Percentiles rank a stretch among this genome's conserved stretches.
phyloP scores from a whole-genome alignment of 2,329 filamentous ascomycete genomes.

The Polytolypa hystricis region DNA sequence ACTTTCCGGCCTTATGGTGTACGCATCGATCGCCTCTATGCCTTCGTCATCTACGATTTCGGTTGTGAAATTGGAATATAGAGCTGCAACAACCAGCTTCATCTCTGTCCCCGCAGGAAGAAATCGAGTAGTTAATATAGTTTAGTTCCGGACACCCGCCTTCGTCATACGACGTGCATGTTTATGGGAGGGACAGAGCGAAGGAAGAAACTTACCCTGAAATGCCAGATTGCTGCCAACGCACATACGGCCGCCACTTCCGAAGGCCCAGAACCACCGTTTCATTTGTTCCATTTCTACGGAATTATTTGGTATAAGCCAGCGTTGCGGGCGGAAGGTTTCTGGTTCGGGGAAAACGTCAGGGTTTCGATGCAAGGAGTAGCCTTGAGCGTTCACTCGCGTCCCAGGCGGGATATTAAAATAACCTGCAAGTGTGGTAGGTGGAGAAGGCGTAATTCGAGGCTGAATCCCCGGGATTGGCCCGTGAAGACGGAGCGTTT shows the following conservation, averaged over 20 bases:
- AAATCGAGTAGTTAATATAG: too few species aligned
- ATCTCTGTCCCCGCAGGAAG: constrained; percentile 52
- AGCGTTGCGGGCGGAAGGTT: constrained; percentile 37
- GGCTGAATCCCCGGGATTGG: constrained; percentile 54
- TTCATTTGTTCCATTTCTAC: constrained; percentile 32
- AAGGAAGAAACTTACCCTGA: constrained; percentile 25
- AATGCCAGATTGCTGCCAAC: constrained; percentile 39
- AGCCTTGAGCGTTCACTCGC: constrained; percentile 38
- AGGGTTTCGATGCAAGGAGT: constrained; percentile 41
- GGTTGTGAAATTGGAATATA: constrained; percentile 58
- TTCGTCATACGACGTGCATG: too few species aligned
- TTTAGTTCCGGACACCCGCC: too few species aligned
- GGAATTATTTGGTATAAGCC: constrained; percentile 33
- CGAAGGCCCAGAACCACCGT: constrained; percentile 43
- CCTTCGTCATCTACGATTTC: constrained; percentile 50
- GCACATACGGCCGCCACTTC: constrained; percentile 40
- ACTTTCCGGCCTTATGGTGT: constrained; percentile 47
- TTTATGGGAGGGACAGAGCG: too few species aligned
- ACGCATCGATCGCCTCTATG: constrained; percentile 56
- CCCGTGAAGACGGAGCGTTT: constrained; percentile 50
- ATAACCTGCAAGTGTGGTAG: constrained; percentile 29
- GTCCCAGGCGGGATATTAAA: constrained; percentile 32
- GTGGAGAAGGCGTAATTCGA: constrained; percentile 37
- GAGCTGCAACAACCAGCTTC: constrained; percentile 57
- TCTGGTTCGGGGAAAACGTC: constrained; percentile 39